phyloP scores from a whole-genome alignment of 2,329 filamentous ascomycete species.

The Talaromyces sp. region DNA sequence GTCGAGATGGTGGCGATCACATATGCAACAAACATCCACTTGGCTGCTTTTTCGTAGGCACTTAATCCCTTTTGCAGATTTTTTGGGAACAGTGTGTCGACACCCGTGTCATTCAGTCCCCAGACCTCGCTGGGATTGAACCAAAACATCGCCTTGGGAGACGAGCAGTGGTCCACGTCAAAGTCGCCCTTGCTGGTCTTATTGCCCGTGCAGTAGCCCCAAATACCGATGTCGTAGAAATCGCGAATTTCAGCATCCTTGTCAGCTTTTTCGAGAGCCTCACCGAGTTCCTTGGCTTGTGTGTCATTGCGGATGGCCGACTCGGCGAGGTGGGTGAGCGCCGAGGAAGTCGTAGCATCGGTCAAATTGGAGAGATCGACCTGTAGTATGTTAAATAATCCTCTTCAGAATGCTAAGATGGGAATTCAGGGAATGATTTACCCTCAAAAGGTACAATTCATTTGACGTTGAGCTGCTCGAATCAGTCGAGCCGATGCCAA shows the following conservation, averaged over 20 bases:
- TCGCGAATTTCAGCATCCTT: conserved; percentile 58
- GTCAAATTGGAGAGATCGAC: conserved; percentile 59
- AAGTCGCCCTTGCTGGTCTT: conserved; percentile 48
- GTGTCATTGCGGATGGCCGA: conserved; percentile 3
- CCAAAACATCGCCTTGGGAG: conserved; percentile 70
- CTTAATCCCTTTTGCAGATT: conserved; percentile 62
- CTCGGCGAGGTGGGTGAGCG: not conserved
- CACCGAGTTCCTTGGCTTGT: conserved; percentile 25
- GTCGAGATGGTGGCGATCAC: conserved; percentile 66
- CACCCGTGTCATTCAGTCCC: conserved; percentile 50
- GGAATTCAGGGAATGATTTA: not conserved
- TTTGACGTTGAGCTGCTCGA: conserved; percentile 41
- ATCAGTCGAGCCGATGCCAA: conserved; percentile 53
- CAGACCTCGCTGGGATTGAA: conserved; percentile 63
- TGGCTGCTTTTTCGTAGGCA: conserved; percentile 65
- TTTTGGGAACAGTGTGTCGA: conserved; percentile 60
- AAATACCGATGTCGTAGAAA: conserved; percentile 75
- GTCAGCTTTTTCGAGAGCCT: conserved; percentile 32
- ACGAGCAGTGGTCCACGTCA: conserved; percentile 57
- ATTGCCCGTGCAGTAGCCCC: conserved; percentile 73
- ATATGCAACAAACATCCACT: conserved; percentile 80
- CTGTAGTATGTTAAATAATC: conserved; percentile 17
- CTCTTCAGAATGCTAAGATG: not conserved
- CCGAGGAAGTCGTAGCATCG: conserved; percentile 33
- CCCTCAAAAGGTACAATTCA: conserved; percentile 52